Evolutionary conservation across 306 rosid genomes (phyloP).

Genomic region (Cyclanthera cordifolia): DNA sequence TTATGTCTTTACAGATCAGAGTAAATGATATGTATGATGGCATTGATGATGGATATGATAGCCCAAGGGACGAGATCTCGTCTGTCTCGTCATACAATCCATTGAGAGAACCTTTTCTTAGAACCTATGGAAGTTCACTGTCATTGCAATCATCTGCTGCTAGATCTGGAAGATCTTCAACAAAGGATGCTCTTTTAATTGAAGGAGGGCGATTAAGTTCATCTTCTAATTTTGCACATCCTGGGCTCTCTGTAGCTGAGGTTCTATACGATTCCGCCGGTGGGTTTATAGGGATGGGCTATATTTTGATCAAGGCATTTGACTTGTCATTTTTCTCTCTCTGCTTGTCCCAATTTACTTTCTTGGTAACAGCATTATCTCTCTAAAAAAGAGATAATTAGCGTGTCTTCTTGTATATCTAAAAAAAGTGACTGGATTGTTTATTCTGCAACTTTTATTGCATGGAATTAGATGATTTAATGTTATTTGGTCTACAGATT

Average conservation of each 20-base stretch:
- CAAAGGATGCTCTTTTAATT: conserved; percentile 31
- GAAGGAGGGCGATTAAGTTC: conserved; percentile 66
- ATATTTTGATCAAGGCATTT: conserved; percentile 11
- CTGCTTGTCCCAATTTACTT: not conserved
- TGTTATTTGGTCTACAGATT: not conserved
- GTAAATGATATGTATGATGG: conserved; percentile 71
- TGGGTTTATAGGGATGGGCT: conserved; percentile 25
- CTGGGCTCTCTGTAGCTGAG: conserved; percentile 72
- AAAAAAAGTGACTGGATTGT: not conserved
- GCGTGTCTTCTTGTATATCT: too few species aligned
- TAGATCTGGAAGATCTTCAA: conserved; percentile 61
- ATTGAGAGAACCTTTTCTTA: conserved; percentile 45
- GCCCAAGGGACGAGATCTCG: conserved; percentile 86
- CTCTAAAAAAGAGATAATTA: not conserved
- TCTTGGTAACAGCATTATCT: not conserved
- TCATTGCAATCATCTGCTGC: conserved; percentile 72
- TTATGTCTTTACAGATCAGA: conserved; percentile 52
- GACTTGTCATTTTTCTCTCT: not conserved
- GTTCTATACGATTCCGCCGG: conserved; percentile 50
- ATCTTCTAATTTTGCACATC: conserved; percentile 56
- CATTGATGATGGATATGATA: conserved; percentile 79
- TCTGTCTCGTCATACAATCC: conserved; percentile 94
- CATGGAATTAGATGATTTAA: not conserved
- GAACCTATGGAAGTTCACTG: conserved; percentile 73
- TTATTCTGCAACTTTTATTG: not conserved